These are phyloP conservation scores for Fusarium bactridioides DNA, from an alignment of 2,329 filamentous ascomycete genomes.

Conservation along the genomic window DNA sequence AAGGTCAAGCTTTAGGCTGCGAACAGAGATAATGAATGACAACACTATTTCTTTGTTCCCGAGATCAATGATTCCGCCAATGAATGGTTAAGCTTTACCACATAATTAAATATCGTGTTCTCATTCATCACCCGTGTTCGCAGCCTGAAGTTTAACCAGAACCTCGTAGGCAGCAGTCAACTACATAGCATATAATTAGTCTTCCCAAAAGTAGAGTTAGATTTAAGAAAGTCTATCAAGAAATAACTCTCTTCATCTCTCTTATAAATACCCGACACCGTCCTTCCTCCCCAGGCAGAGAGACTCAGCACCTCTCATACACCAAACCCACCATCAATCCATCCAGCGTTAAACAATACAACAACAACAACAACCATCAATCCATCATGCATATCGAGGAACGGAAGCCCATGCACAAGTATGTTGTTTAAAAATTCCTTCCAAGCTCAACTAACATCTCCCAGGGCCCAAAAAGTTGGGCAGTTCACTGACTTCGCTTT, in stretches of 20 bases:
- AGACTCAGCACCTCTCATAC: neutral
- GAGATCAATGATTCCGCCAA: neutral
- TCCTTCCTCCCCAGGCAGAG: neutral
- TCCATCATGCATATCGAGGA: neutral
- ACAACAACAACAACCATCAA: neutral
- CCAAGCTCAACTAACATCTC: neutral
- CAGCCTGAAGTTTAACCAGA: neutral
- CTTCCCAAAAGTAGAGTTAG: too few relatives aligned
- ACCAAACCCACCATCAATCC: neutral
- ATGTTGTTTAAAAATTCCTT: neutral
- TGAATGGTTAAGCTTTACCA: neutral
- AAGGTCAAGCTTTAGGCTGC: too few relatives aligned
- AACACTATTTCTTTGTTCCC: too few relatives aligned
- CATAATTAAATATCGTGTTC: neutral
- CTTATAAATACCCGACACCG: neutral
- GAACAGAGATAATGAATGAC: too few relatives aligned
- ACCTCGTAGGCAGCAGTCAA: neutral
- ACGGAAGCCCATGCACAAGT: neutral
- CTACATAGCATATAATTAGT: neutral
- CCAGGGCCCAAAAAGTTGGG: neutral
- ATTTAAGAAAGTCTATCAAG: neutral
- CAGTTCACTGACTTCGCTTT: neutral
- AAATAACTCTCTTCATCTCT: rapidly evolving
- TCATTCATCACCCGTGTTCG: neutral
- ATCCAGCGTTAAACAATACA: too few relatives aligned